Evolutionary conservation across 345 rosid genomes (phyloP), one percentile per base, ranked within the genome.

Genomic region (Brassica rapa): DNA sequence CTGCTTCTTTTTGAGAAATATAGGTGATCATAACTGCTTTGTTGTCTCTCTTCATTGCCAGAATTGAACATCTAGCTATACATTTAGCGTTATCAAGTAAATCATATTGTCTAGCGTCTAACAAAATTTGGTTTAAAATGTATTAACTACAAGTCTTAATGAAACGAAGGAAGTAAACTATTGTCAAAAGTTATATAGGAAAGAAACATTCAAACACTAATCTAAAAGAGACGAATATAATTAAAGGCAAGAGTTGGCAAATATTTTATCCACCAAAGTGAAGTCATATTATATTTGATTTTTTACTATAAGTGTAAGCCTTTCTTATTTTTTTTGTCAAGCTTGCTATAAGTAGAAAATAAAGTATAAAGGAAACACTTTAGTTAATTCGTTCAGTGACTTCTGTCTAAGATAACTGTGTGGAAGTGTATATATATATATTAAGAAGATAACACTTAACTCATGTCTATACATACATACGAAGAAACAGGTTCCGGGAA

Each of bases 291-390:
- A 19, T 71, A 71, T 71, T 39, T 27, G 39, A 29, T 55, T 77
- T 77, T 14, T 56, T 78, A 72, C 82, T 72, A 78, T 30, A 43
- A 57, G 2, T 66, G 73, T 65, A 39, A 41, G 27, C 30, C 51
- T 56, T 68, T 15, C 81, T 5, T 35, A 3, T 27, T 4, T 35
- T 35, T 35, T 35, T 35, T 64, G 71, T 51, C 61, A 8, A 37
- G 19, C 30, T 46, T 70, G 14, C 82, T 15, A 72, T 66, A 72
- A 78, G 56, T 59, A 10, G 77, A 59, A 72, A 30, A 65, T 23
- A 72, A 78, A 78, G 73, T 57, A 15, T 21, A 30, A 77, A 70
- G 51, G 46, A 37, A 46, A 70, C 56, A 7, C 57, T 55, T 59
- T 70, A 32, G 55, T 53, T 51, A 19, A 69, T 37, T 77, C 66